Conservation (phyloP, 2,329 filamentous ascomycete species). For the Microascus cirrosus region DNA sequence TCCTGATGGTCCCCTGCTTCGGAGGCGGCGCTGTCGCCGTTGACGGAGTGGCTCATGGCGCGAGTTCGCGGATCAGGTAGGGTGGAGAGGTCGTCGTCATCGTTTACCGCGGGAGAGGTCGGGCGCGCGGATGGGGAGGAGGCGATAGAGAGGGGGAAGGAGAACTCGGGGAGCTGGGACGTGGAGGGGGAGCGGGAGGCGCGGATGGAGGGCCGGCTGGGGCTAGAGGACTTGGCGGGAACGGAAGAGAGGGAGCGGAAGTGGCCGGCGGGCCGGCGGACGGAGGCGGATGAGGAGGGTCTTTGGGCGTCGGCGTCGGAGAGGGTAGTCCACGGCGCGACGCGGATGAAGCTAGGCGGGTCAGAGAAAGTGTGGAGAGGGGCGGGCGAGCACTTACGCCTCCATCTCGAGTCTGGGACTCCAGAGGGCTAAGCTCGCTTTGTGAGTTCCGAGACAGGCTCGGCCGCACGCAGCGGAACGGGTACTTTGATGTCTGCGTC, state of each 20-base stretch:
- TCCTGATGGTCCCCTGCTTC: constrained; percentile 39
- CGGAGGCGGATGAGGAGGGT: constrained; percentile 14
- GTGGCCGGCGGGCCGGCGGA: constrained; percentile 30
- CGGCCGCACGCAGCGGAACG: not conserved
- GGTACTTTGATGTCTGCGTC: not conserved
- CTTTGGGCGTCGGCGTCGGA: not conserved
- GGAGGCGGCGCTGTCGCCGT: constrained; percentile 15
- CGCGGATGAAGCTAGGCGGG: not conserved
- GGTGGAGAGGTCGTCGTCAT: constrained; percentile 55
- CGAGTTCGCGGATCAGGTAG: constrained; percentile 53
- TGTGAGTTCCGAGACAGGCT: not conserved
- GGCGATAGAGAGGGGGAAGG: constrained; percentile 21
- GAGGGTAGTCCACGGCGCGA: constrained; percentile 1
- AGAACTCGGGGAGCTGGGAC: constrained; percentile 19
- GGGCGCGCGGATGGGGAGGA: constrained; percentile 22
- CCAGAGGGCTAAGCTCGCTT: not conserved
- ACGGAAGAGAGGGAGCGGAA: constrained; percentile 43
- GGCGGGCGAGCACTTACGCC: not conserved
- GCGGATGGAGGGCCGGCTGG: constrained; percentile 23
- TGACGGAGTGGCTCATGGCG: constrained; percentile 31
- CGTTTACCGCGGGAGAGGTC: constrained; percentile 24
- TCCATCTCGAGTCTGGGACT: not conserved
- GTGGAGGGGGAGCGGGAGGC: constrained; percentile 18
- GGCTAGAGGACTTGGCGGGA: constrained; percentile 26
- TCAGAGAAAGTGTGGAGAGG: not conserved